phyloP scores from a whole-genome alignment of 805 yeast genomes.

The Cyberlindnera meyerae region DNA sequence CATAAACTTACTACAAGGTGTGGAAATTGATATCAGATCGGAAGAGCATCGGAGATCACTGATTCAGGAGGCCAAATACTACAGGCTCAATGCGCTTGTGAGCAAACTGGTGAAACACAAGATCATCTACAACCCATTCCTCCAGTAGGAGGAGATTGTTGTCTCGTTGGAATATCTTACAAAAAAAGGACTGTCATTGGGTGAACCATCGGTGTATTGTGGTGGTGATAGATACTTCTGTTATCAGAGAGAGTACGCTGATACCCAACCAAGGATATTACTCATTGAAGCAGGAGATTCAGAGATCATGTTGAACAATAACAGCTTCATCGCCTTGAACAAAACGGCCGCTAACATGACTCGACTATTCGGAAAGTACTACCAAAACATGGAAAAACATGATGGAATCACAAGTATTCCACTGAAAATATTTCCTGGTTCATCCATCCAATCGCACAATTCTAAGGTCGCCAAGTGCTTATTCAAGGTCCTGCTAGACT shows the following conservation, averaged over 20 bases:
- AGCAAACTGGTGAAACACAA: conserved; percentile 57
- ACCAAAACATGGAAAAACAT: no score
- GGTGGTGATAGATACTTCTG: conserved; percentile 2
- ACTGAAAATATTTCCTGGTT: no score
- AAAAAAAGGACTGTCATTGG: conserved; percentile 11
- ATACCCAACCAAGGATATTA: conserved; percentile 34
- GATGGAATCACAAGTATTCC: no score
- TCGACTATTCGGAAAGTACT: not conserved
- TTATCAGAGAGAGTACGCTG: conserved; percentile 46
- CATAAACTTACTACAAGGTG: conserved; percentile 52
- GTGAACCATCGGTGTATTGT: not conserved
- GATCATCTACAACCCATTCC: conserved; percentile 48
- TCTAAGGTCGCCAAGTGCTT: no score
- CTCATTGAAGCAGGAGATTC: conserved; percentile 32
- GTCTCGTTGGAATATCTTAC: conserved; percentile 13
- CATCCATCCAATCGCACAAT: no score
- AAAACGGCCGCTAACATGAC: not conserved
- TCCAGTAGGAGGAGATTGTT: conserved; percentile 50
- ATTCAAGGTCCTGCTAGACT: no score
- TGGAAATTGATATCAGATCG: conserved; percentile 39
- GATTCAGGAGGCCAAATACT: conserved; percentile 69
- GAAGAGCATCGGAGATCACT: conserved; percentile 55
- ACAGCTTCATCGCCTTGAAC: not conserved
- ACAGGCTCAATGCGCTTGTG: conserved; percentile 69
- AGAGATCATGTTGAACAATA: not conserved